Evolutionary conservation across 2,329 filamentous ascomycete genomes (phyloP), one percentile per base, ranked within the genome.

Genomic region (Botrytis paeoniae): DNA sequence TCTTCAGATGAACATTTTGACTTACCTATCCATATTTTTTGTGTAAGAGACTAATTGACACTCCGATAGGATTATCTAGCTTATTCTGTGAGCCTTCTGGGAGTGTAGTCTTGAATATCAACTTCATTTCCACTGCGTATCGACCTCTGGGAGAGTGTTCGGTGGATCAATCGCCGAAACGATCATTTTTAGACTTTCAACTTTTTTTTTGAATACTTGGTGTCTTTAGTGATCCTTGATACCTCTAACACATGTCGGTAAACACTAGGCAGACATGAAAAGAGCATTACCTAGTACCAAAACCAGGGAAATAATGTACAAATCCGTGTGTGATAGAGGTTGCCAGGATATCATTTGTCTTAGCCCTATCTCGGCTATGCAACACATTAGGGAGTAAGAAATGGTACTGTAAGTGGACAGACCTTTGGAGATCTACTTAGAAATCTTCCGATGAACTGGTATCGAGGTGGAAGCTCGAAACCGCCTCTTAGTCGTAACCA

Each of bases 361-460:
- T 8, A 39, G 25, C 14, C 16, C 45, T 54, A n/a, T 45, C 45
- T 37, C 25, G 32, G 64, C 25, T n/a, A 57, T 32, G 65, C 35
- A 57, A 41, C 10, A 57, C 18, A 10, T 48, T 14, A 39, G 25
- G 25, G 37, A 62, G 35, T 39, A 41, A 25, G 4, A 32, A 8
- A 54, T 25, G 48, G 37, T 22, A 54, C 25, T 9, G 51, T n/a
- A 35, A 20, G 35, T 12, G 18, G 12, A 25, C 25, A 18, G 64
- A 68, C 35, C 48, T 16, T 29, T 8, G 37, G 25, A 66, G 51
- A n/a, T 45, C 1, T 9, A 54, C 45, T 32, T 32, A 22, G 39
- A 14, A 68, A 57, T 64, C 14, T 41, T 41, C 64, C 64, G 64
- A 68, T 57, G 64, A 57, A 68, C 25, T 68, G n/a, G 48, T n/a